Base-by-base conservation (phyloP, 1,284 basidiomycete genomes). In the Boletus semigastroideus region DNA sequence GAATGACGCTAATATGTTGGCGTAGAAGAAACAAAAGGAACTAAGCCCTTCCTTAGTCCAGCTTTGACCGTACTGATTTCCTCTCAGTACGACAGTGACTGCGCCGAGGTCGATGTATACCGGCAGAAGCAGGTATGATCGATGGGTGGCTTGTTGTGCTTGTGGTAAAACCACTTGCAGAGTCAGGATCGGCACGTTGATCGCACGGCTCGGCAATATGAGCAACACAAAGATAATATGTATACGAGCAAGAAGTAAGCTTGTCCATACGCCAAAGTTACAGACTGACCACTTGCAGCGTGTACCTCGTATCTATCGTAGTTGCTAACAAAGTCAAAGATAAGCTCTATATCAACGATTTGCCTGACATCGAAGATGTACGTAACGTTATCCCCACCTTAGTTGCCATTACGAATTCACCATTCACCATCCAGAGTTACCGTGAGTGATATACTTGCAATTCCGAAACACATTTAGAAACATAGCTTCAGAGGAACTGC, bases 181-280 rank as follows among this genome's bases (percentile, higher is more conserved):
- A 80, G 77, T 51, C 82, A 84, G 49, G 90, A 92, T 63, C 81
- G 78, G 45, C 89, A 92, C 56, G 84, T 86, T 20, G 87, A 87
- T 47, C 79, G 87, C 31, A 81, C 78, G 5, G 82, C 83, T 17
- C 84, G 80, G 66, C 86, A 90, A 59, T 81, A 80, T 48, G 87
- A 90, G 56, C 83, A 87, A 56, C 87, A 90, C 57, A 79, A 80
- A 50, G 74, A 77, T 37, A 86, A 91, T 42, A 90, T 91, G 87
- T 69, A 83, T 42, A 88, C 86, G 59, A 79, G 82, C 69, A 92
- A 92, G 73, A 92, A 92, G 89, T 90, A 55, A 50, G 72, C 43
- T 13, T 16, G 11, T 37, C 40, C 25, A 51, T 43, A 22, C n/a
- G 28, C 49, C 43, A 13, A 44, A 30, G 34, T 49, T 17, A 36